Base-by-base conservation (phyloP, 768 basidiomycete genomes). In the Rhodosporidiobolus odoratus region DNA sequence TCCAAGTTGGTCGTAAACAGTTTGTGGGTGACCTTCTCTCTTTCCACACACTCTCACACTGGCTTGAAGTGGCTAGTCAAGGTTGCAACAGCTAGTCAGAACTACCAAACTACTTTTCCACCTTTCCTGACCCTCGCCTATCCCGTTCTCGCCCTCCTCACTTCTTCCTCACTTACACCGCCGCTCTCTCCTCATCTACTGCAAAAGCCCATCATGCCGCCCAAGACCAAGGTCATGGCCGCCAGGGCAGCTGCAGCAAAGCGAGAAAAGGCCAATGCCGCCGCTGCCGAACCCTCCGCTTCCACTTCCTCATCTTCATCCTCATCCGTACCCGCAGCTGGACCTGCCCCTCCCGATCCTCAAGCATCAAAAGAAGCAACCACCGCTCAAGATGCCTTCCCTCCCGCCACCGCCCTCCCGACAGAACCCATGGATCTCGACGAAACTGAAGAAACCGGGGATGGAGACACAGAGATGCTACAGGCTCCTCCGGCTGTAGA, bases 361-460 rank as follows among this genome's bases (percentile, higher is more conserved):
- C 8, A 27, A 3, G 25, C 17, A 5, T 7, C 8, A 10, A 4
- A 15, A 34, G 32, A 41, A 30, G 58, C 62, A 6, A 43, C 53
- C 19, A 30, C 62, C 10, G 65, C 38, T 19, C 27, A 45, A 19
- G 53, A 62, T 43, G 30, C 43, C 52, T 38, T 73, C 50, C 72
- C 72, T 0, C 57, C 68, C n/a, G 72, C 72, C 38, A 56, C 48
- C 10, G 27, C 67, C 2, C 72, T 73, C 37, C 68, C 72, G 25
- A 59, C 72, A 7, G 68, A 73, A 40, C 72, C 72, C 25, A 73
- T 73, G 72, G 72, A 69, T 50, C 64, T 73, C 60, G 68, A 73
- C 68, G 60, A 69, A 37, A 66, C 65, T 8, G 17, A n/a, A 10
- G 63, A 66, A 13, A 43, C 50, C 23, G 72, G 72, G 35, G 65